Evolutionary conservation across 1,284 basidiomycete genomes (phyloP).

Genomic region (Kwoniella shivajii): DNA sequence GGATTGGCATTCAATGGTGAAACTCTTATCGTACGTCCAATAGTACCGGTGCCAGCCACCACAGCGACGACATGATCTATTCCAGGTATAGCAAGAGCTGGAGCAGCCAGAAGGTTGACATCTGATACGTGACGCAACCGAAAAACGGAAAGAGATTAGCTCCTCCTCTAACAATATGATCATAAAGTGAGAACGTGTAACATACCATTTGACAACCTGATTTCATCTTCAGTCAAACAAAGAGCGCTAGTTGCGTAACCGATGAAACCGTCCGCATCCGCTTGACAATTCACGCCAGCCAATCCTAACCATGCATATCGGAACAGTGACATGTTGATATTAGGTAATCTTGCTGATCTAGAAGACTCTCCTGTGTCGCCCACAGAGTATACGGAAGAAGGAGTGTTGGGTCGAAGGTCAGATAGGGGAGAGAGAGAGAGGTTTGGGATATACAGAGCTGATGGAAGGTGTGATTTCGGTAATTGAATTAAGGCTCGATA

Average conservation of each 20-base stretch:
- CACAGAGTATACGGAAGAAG: constrained; percentile 1
- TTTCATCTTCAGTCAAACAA: constrained; percentile 14
- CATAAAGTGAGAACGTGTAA: constrained; percentile 7
- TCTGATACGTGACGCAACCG: too few relatives aligned
- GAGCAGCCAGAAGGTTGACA: constrained; percentile 49
- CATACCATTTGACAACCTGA: constrained; percentile 46
- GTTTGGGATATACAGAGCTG: constrained; percentile 24
- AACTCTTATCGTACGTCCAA: constrained; percentile 42
- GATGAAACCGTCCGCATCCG: constrained; percentile 33
- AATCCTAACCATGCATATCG: constrained; percentile 45
- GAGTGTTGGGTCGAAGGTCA: constrained; percentile 3
- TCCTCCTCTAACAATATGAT: not conserved
- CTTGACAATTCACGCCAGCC: constrained; percentile 35
- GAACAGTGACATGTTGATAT: constrained; percentile 33
- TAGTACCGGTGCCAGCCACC: constrained; percentile 47
- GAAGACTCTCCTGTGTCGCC: not conserved
- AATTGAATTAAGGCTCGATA: constrained; percentile 45
- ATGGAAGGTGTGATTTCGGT: constrained; percentile 31
- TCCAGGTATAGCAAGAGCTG: constrained; percentile 32
- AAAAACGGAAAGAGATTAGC: not conserved
- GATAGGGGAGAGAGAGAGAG: constrained; percentile 1
- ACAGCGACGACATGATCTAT: constrained; percentile 41
- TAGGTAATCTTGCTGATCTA: constrained; percentile 13
- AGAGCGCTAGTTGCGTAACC: constrained; percentile 26
- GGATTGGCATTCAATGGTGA: not conserved